Conservation (phyloP, 2,329 filamentous ascomycete genomes). For the Cadophora luteo-olivacea region DNA sequence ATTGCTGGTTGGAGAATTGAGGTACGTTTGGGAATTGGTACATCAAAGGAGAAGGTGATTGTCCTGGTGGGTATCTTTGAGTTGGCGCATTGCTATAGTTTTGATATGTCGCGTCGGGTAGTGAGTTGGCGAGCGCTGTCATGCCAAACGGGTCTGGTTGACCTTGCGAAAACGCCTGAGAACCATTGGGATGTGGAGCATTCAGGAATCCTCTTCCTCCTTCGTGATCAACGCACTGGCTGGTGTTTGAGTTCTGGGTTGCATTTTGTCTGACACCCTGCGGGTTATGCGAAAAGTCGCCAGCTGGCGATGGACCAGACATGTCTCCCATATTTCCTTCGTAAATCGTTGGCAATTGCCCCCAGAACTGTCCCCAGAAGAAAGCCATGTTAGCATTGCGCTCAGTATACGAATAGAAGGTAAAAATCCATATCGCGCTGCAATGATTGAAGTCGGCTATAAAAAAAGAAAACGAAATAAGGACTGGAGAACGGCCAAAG, state of each 20-base stretch:
- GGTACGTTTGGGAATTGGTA: constrained; percentile 37
- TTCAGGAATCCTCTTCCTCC: constrained; percentile 18
- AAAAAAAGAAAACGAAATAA: background rate
- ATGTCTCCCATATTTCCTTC: constrained; percentile 37
- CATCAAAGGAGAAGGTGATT: constrained; percentile 29
- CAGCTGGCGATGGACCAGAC: constrained; percentile 25
- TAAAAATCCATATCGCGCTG: background rate
- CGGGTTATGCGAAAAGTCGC: constrained; percentile 26
- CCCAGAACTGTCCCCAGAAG: constrained; percentile 33
- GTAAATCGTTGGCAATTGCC: constrained; percentile 25
- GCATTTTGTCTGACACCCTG: constrained; percentile 27
- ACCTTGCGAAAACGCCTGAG: constrained; percentile 28
- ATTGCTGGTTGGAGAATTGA: constrained; percentile 33
- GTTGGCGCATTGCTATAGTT: constrained; percentile 30
- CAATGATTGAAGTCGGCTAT: too few relatives aligned
- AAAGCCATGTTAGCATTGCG: constrained; percentile 35
- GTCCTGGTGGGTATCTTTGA: constrained; percentile 34
- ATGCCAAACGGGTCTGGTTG: constrained; percentile 39
- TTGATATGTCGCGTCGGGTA: constrained; percentile 40
- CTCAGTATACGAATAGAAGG: background rate
- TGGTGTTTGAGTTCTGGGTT: constrained; percentile 12
- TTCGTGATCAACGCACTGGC: constrained; percentile 22
- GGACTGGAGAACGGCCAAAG: background rate
- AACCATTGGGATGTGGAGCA: constrained; percentile 21
- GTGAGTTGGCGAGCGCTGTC: constrained; percentile 33